Percentiles rank a stretch among this genome's conserved stretches.
Evolutionary conservation across 2,329 filamentous ascomycete species (phyloP).

Genomic region (Cladosporium phlei): DNA sequence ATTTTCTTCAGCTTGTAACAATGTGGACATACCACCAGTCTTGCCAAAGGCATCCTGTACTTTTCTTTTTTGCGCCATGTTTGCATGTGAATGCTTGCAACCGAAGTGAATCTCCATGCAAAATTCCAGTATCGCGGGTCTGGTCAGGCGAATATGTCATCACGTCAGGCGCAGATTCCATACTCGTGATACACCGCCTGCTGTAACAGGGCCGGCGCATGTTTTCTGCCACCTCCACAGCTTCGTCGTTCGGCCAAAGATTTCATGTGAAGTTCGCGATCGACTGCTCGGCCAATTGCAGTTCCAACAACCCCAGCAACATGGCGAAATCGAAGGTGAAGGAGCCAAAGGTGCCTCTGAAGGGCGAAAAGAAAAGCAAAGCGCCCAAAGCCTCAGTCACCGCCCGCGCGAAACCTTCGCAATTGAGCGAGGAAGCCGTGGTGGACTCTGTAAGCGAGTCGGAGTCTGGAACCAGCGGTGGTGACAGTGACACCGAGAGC

Average conservation of each 20-base stretch:
- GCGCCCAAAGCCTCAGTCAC: conserved; percentile 20
- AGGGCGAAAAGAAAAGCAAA: conserved; percentile 28
- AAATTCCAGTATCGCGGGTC: conserved; percentile 16
- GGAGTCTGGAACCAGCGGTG: conserved; percentile 20
- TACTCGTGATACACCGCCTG: conserved; percentile 18
- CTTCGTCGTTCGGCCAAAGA: conserved; percentile 8
- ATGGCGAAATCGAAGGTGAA: conserved; percentile 26
- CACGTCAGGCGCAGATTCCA: too few species aligned
- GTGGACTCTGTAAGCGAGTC: conserved; percentile 22
- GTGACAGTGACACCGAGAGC: conserved; percentile 34
- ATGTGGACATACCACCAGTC: conserved; percentile 12
- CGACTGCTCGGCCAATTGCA: not conserved
- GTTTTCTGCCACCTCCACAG: conserved; percentile 13
- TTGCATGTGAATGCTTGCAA: not conserved
- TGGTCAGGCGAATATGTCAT: too few species aligned
- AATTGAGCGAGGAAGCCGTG: conserved; percentile 35
- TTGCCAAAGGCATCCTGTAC: conserved; percentile 31
- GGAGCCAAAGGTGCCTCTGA: conserved; percentile 33
- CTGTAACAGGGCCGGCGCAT: too few species aligned
- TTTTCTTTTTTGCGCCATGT: conserved; percentile 32
- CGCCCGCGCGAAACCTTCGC: conserved; percentile 22
- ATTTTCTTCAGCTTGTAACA: not conserved
- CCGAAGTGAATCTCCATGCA: conserved; percentile 13
- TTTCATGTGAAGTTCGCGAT: conserved; percentile 12
- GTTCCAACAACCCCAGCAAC: not conserved